These are phyloP conservation scores for Gorgonomyces haynaldii DNA, from an alignment of 192 early-diverging fungal genomes.

Conservation along the genomic window DNA sequence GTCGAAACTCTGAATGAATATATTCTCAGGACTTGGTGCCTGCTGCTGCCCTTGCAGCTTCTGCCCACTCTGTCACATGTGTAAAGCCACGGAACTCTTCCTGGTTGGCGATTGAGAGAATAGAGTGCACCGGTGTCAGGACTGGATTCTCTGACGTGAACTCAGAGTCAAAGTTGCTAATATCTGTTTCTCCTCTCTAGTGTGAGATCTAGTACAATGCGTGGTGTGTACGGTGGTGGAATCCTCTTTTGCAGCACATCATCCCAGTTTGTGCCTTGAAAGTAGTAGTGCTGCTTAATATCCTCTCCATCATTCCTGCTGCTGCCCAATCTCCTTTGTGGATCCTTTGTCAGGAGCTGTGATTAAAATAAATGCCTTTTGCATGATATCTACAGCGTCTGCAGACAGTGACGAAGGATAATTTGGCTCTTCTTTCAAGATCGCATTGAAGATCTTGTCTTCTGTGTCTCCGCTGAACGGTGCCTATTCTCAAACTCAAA, in stretches of 20 bases:
- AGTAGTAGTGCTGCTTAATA: slow-evolving; percentile 90
- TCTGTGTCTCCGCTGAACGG: slow-evolving; percentile 95
- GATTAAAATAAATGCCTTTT: slow-evolving; percentile 41
- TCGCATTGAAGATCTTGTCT: slow-evolving; percentile 97
- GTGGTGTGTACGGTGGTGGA: slow-evolving; percentile 83
- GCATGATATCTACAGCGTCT: slow-evolving; percentile 84
- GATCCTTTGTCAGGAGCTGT: slow-evolving; percentile 79
- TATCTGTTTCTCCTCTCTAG: slow-evolving; percentile 61
- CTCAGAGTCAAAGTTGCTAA: slow-evolving; percentile 97
- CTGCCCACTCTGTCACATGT: slow-evolving; percentile 72
- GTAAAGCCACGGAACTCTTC: slow-evolving; percentile 91
- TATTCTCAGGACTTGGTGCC: no score
- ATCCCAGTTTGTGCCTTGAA: slow-evolving; percentile 91
- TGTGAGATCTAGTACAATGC: slow-evolving; percentile 46
- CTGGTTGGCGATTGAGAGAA: slow-evolving; percentile 71
- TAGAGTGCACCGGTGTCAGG: slow-evolving; percentile 80
- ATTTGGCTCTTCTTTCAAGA: slow-evolving; percentile 88
- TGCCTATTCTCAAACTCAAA: slow-evolving; percentile 34
- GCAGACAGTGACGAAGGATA: slow-evolving; percentile 89
- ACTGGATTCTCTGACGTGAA: slow-evolving; percentile 92
- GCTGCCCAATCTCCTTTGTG: slow-evolving; percentile 69
- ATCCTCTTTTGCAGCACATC: slow-evolving; percentile 81
- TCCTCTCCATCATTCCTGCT: slow-evolving; percentile 79
- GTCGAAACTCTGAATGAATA: no score
- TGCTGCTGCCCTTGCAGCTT: slow-evolving; percentile 4